Evolutionary conservation across 495 filamentous ascomycete genomes (phyloP).

Genomic region (Amphirosellinia nigrospora): DNA sequence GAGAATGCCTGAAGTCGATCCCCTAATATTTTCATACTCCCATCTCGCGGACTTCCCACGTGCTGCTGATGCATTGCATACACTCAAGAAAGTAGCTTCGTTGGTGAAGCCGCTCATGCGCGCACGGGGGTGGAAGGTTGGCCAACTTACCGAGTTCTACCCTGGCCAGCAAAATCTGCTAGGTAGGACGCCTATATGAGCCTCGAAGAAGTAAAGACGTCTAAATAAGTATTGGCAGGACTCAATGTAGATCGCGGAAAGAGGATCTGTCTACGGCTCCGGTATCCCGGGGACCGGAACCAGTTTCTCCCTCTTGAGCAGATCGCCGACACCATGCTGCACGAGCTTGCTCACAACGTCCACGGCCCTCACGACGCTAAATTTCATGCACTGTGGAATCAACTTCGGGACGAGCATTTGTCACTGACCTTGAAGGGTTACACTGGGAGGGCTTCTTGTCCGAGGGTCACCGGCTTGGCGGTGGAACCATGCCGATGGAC

Average conservation of each 20-base stretch:
- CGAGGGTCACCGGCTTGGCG: slow-evolving; percentile 75
- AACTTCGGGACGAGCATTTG: slow-evolving; percentile 85
- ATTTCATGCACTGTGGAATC: slow-evolving; percentile 86
- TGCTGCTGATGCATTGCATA: slow-evolving; percentile 80
- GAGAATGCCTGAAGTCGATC: slow-evolving; percentile 67
- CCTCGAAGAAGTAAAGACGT: neutral
- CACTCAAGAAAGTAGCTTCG: slow-evolving; percentile 82
- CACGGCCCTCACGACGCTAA: slow-evolving; percentile 81
- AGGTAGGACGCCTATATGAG: slow-evolving; percentile 50
- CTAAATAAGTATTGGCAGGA: slow-evolving; percentile 47
- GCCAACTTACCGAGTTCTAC: slow-evolving; percentile 83
- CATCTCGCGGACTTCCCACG: slow-evolving; percentile 76
- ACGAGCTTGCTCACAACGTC: slow-evolving; percentile 91
- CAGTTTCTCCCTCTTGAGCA: slow-evolving; percentile 83
- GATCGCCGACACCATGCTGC: slow-evolving; percentile 90
- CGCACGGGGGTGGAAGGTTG: slow-evolving; percentile 80
- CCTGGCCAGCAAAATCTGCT: slow-evolving; percentile 76
- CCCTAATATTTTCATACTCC: slow-evolving; percentile 75
- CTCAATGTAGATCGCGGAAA: slow-evolving; percentile 78
- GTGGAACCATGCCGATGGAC: slow-evolving; percentile 66
- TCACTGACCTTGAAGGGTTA: slow-evolving; percentile 79
- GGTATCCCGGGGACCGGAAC: slow-evolving; percentile 73
- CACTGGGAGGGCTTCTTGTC: slow-evolving; percentile 91
- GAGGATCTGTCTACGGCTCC: slow-evolving; percentile 83
- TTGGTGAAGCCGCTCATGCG: slow-evolving; percentile 96